phyloP scores from a whole-genome alignment of 1,284 basidiomycete genomes.

The Rhizoctonia solani region DNA sequence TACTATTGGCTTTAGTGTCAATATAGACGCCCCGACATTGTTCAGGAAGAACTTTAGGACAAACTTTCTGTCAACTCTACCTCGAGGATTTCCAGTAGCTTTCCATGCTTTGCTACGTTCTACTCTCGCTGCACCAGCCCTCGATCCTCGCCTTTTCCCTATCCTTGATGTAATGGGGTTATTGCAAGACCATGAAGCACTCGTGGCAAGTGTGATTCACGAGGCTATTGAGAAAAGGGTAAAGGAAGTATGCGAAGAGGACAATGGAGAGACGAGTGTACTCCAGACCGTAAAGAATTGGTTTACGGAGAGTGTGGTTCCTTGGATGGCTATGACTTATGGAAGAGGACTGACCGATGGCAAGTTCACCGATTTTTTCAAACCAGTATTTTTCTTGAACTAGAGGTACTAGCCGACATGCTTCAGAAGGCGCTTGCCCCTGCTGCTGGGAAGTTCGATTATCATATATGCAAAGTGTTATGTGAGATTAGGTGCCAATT shows the following conservation, averaged over 20 bases:
- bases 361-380: slow-evolving; percentile 45
- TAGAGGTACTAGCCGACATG: slow-evolving; percentile 36
- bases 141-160: slow-evolving; percentile 55
- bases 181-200: slow-evolving; percentile 81
- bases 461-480: slow-evolving; percentile 86
- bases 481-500: slow-evolving; percentile 73
- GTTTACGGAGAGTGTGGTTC: slow-evolving; percentile 77
- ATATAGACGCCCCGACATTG: slow-evolving; percentile 35
- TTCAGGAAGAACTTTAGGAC: slow-evolving; percentile 39
- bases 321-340: slow-evolving; percentile 82
- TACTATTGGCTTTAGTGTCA: slow-evolving; percentile 32
- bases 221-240: slow-evolving; percentile 81
- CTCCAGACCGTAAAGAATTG: slow-evolving; percentile 66
- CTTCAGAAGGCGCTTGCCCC: slow-evolving; percentile 68
- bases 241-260: slow-evolving; percentile 61
- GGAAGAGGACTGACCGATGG: slow-evolving; percentile 63
- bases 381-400: slow-evolving; percentile 33
- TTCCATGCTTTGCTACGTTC: slow-evolving; percentile 75
- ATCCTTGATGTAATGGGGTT: slow-evolving; percentile 75
- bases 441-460: slow-evolving; percentile 86
- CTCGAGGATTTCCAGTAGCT: slow-evolving; percentile 60
- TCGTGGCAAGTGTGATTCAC: slow-evolving; percentile 81
- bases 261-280: slow-evolving; percentile 61
- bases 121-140: slow-evolving; percentile 55
- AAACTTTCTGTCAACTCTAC: slow-evolving; percentile 64